phyloP scores from a whole-genome alignment of 768 basidiomycete species.

The Rhizopogon vulgaris region DNA sequence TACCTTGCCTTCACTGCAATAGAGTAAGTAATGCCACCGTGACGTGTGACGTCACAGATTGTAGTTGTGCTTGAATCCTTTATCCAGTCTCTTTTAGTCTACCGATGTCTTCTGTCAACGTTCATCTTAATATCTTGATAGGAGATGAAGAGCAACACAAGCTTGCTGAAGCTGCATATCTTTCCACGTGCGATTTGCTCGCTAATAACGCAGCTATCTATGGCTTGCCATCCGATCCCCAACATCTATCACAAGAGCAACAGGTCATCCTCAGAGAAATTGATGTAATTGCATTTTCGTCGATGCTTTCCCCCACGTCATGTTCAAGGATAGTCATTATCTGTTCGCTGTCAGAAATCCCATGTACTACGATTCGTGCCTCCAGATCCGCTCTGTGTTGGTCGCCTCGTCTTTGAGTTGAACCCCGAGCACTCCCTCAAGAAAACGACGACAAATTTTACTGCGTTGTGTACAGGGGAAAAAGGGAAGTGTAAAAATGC shows the following conservation, averaged over 20 bases:
- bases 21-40: conserved; percentile 5
- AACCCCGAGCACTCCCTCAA: conserved; percentile 32
- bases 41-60: conserved; percentile 20
- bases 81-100: not conserved
- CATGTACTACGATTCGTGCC: conserved; percentile 27
- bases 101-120: conserved; percentile 1
- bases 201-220: conserved; percentile 34
- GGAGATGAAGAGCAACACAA: conserved; percentile 29
- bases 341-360: conserved; percentile 18
- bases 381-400: conserved; percentile 33
- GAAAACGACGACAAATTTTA: conserved; percentile 44
- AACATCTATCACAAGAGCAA: conserved; percentile 37
- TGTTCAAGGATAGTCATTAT: not conserved
- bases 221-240: conserved; percentile 32
- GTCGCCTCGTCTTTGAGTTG: conserved; percentile 37
- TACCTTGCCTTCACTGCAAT: not conserved
- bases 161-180: conserved; percentile 22
- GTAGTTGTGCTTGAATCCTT: too few relatives aligned
- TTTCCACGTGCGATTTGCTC: conserved; percentile 28
- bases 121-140: conserved; percentile 38
- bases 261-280: conserved; percentile 39
- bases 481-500: conserved; percentile 40
- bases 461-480: conserved; percentile 40
- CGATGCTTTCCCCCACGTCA: conserved; percentile 25
- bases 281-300: conserved; percentile 25